These are phyloP conservation scores for Fraxinus baroniana DNA, from an alignment of 305 asterid genomes.

Conservation along the genomic window DNA sequence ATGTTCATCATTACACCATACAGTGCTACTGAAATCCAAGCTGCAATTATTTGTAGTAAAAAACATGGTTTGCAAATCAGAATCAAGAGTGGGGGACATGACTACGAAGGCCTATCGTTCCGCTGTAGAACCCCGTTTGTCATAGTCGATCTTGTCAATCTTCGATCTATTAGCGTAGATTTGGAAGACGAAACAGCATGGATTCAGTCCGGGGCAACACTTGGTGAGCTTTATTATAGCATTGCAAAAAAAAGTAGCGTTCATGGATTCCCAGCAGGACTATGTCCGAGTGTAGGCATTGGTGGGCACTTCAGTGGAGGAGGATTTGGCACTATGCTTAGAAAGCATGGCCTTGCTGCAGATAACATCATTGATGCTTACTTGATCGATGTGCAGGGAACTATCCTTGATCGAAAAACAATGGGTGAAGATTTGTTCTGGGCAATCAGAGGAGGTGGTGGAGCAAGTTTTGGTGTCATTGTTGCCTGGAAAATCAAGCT, in stretches of 20 bases:
- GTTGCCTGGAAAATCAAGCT: conserved; percentile 42
- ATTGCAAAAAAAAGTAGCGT: conserved; percentile 23
- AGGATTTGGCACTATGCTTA: conserved; percentile 39
- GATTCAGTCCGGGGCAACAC: conserved; percentile 46
- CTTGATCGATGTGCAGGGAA: conserved; percentile 28
- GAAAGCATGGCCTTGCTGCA: conserved; percentile 42
- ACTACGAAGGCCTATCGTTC: conserved; percentile 41
- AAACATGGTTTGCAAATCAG: conserved; percentile 27
- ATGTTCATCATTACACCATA: conserved; percentile 33
- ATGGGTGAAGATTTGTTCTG: conserved; percentile 44
- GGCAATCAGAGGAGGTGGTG: conserved; percentile 52
- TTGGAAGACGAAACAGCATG: conserved; percentile 35
- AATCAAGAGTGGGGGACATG: conserved; percentile 42
- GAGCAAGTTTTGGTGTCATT: conserved; percentile 40
- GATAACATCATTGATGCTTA: conserved; percentile 37
- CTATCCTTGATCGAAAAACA: conserved; percentile 27
- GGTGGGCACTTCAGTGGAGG: conserved; percentile 51
- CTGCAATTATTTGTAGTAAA: conserved; percentile 31
- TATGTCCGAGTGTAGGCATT: conserved; percentile 41
- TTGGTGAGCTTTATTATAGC: conserved; percentile 39
- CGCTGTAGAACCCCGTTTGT: conserved; percentile 28
- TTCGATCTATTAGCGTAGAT: conserved; percentile 31
- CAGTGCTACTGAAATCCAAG: conserved; percentile 23
- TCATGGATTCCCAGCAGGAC: conserved; percentile 39
- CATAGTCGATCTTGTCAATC: conserved; percentile 35